These are phyloP conservation scores for Porphyra umbilicalis DNA, from an alignment of 31 red algal species.

Conservation along the genomic window DNA sequence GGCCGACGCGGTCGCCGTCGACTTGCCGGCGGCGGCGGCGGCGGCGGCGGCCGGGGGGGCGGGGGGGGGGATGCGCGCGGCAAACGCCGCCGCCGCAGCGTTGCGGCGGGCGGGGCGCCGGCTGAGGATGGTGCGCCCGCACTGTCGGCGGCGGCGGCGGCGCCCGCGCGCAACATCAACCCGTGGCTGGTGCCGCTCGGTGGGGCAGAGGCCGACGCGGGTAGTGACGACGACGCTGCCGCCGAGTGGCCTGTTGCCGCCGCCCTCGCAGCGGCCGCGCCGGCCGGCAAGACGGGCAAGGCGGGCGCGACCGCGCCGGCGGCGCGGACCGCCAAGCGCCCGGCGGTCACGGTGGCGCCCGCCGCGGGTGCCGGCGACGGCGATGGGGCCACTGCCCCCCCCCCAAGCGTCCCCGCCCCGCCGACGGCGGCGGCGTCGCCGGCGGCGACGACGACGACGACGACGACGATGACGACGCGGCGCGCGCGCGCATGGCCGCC, in stretches of 20 bases:
- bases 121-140: neutral
- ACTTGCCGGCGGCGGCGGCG: neutral
- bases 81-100: neutral
- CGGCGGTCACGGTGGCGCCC: neutral
- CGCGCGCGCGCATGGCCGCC: conserved; percentile 12
- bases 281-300: too few species aligned
- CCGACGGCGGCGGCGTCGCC: neutral
- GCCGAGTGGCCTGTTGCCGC: neutral
- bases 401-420: neutral
- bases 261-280: neutral
- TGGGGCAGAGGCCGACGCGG: neutral
- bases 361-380: neutral
- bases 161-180: neutral
- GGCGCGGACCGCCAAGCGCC: neutral
- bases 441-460: neutral
- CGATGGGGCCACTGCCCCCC: neutral
- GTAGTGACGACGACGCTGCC: neutral
- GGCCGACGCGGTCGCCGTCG: neutral
- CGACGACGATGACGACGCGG: neutral
- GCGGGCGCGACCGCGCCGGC: too few species aligned
- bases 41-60: neutral
- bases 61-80: neutral
- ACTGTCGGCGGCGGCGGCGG: neutral
- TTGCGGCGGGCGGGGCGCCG: neutral
- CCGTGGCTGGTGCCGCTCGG: neutral